Percentiles rank a stretch among this genome's conserved stretches.
Conservation (phyloP, 768 basidiomycete genomes). For the Phlebiopsis flavidoalba region DNA sequence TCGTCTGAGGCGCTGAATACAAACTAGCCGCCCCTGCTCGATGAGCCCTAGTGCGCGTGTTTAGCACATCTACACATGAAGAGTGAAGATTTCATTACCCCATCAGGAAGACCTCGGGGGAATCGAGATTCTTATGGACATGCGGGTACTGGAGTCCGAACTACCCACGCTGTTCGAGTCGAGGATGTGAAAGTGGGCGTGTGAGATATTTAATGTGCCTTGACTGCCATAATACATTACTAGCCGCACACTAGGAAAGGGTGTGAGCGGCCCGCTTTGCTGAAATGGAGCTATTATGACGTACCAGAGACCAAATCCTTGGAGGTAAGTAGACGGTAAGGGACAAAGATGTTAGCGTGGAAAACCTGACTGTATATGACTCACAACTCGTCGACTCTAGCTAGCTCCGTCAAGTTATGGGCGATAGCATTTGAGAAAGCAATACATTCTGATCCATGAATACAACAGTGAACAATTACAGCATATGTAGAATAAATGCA, state of each 20-base stretch:
- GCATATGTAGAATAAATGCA: neutral
- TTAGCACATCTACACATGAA: neutral
- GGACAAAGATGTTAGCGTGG: too few species aligned
- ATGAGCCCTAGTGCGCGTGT: neutral
- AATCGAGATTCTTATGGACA: neutral
- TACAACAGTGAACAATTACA: conserved; percentile 1
- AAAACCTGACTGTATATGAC: too few species aligned
- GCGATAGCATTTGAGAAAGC: neutral
- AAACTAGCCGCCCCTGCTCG: neutral
- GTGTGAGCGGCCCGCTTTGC: too few species aligned
- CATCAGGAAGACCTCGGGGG: neutral
- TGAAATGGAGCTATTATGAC: too few species aligned
- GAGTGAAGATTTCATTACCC: neutral
- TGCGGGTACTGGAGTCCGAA: neutral
- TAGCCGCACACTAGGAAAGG: too few species aligned
- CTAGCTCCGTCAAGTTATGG: neutral
- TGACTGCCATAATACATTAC: neutral
- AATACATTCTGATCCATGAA: neutral
- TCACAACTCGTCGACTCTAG: too few species aligned
- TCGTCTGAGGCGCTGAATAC: neutral
- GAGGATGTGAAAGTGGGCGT: neutral
- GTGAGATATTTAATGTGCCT: neutral
- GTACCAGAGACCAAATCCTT: too few species aligned
- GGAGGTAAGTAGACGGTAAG: too few species aligned
- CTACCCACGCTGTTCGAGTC: neutral